Evolutionary conservation across 2,329 filamentous ascomycete genomes (phyloP), one percentile per base, ranked within the genome.

Genomic region (Exophiala spinifera): DNA sequence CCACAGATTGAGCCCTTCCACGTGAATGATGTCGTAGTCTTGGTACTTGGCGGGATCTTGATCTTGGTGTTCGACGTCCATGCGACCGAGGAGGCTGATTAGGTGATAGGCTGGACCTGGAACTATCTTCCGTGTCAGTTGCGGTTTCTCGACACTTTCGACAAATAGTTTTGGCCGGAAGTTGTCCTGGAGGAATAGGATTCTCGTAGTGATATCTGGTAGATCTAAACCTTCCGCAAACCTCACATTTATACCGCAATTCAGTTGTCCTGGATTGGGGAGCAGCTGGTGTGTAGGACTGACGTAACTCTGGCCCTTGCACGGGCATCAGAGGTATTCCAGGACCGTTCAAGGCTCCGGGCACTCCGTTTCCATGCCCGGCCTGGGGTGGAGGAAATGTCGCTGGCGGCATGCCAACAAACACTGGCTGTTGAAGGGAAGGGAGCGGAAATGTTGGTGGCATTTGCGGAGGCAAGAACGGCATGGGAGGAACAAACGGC

Each of bases 201-300:
- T 63, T 61, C 25, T 49, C 59, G 51, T 59, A 61, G 28, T 64
- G 61, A 49, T 62, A 63, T 31, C 56, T 54, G 8, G 61, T 46
- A 28, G 63, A 64, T 36, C 63, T 48, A 31, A 57, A 63, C 14
- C 58, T 51, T n/a, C 63, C 61, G 39, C 63, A 64, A 20, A 60
- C 53, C 8, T 56, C 58, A 46, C 63, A 64, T 42, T 62, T 63
- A 53, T 62, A 61, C 52, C 56, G 61, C 51, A 55, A 39, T 14
- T 60, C 60, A 6, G 44, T 43, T 36, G 33, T 17, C 7, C 17
- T 39, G 36, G 36, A 19, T 10, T 31, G 28, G 4, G 28, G 28
- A 10, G 11, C 28, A 31, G 28, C 10, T 11, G 28, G 28, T 10
- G 28, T 31, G 28, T 31, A 10, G 7, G 28, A 10, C 28, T 31